Evolutionary conservation across 2,329 filamentous ascomycete species (phyloP), one percentile per base, ranked within the genome.

Genomic region (Elsinoe fawcettii): DNA sequence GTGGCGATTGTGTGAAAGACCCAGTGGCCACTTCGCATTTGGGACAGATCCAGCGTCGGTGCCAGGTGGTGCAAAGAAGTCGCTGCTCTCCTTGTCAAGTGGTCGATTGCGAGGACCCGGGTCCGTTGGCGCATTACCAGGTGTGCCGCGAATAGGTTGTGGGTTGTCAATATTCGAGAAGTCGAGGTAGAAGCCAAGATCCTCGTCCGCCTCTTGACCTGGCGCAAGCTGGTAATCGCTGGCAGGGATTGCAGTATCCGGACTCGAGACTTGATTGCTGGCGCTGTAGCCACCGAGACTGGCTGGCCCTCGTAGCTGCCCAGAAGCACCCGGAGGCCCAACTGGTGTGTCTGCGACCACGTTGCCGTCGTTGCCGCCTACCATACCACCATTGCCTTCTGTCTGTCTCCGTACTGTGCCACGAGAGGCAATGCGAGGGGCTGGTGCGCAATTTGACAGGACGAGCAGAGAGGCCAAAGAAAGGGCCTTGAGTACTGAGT

Each of bases 21-120:
- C 70, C n/a, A 74, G 65, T 0, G 72, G 72, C 72, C 72, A 75
- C 58, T 74, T 74, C 3, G 70, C 71, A 18, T 74, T 72, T 0
- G 63, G 58, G 0, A 70, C 67, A 58, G 71, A 69, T 0, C 73
- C 71, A n/a, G 61, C 41, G 58, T 75, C 72, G 5, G 72, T 73
- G 5, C 64, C 61, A 1, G 73, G 71, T 12, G 71, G 72, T 9
- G 66, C 66, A 58, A 66, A 74, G 1, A 74, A 47, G 53, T 74
- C 72, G 22, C 67, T 68, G 56, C 74, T 74, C 43, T 74, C 62
- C 20, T 66, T 67, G 41, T 74, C 73, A 16, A 74, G 64, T 12
- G 62, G 64, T 32, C 59, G 51, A 20, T 70, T 71, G 64, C 66
- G 63, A 61, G 66, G 66, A 7, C 71, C 71, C 16, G 73, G 70